These are phyloP conservation scores for Alnus glutinosa DNA, from an alignment of 306 rosid genomes.

Conservation along the genomic window DNA sequence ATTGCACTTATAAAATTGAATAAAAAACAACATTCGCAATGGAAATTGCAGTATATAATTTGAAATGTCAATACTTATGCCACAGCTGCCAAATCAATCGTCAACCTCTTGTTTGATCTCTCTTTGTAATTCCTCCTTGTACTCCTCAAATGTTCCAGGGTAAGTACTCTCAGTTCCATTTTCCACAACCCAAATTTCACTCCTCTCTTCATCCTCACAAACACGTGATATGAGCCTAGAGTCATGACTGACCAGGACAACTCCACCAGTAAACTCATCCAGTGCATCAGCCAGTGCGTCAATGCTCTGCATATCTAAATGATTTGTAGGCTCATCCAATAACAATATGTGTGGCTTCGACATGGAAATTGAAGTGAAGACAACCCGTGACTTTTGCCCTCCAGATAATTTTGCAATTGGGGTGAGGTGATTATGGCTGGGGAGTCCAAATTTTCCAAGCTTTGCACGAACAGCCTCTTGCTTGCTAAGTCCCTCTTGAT, in stretches of 20 bases:
- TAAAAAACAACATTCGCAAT: not conserved
- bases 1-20: not conserved
- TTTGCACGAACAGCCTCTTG: conserved; percentile 73
- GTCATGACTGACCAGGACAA: conserved; percentile 77
- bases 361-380: conserved; percentile 84
- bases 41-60: too few relatives aligned
- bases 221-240: conserved; percentile 74
- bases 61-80: not conserved
- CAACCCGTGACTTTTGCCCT: conserved; percentile 71
- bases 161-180: conserved; percentile 52
- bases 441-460: conserved; percentile 65
- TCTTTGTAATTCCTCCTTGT: conserved; percentile 56
- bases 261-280: conserved; percentile 73
- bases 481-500: conserved; percentile 77
- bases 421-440: conserved; percentile 75
- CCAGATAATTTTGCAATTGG: conserved; percentile 73
- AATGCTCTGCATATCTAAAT: conserved; percentile 82
- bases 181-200: conserved; percentile 83
- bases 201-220: conserved; percentile 71
- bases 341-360: conserved; percentile 77
- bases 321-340: conserved; percentile 81
- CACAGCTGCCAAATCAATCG: conserved; percentile 30
- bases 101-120: conserved; percentile 66
- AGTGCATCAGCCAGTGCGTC: conserved; percentile 73
- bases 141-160: conserved; percentile 56